phyloP scores from a whole-genome alignment of 495 filamentous ascomycete genomes.

The Hyaloscypha finlandica region DNA sequence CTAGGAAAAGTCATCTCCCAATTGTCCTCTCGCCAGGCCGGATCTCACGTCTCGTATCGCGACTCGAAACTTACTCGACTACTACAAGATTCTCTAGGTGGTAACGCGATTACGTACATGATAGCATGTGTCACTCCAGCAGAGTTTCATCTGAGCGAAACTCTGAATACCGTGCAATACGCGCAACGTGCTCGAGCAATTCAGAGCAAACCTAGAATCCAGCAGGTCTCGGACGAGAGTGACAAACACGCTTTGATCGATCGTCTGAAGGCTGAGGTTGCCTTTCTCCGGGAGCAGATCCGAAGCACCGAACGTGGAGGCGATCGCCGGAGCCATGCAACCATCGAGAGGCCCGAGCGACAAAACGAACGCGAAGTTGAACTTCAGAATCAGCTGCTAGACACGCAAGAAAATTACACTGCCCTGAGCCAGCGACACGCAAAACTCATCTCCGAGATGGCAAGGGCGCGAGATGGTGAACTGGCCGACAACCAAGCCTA shows the following conservation, averaged over 20 bases:
- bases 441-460: constrained; percentile 91
- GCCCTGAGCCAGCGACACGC: constrained; percentile 89
- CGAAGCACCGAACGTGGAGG: constrained; percentile 56
- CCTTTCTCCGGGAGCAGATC: constrained; percentile 93
- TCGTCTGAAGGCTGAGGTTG: constrained; percentile 88
- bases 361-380: constrained; percentile 85
- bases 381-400: constrained; percentile 90
- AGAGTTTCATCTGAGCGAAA: constrained; percentile 97
- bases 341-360: constrained; percentile 75
- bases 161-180: constrained; percentile 96
- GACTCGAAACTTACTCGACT: constrained; percentile 95
- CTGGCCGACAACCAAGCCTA: constrained; percentile 49
- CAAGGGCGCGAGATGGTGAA: constrained; percentile 75
- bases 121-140: constrained; percentile 97
- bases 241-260: constrained; percentile 97
- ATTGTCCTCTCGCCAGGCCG: constrained; percentile 83
- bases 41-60: constrained; percentile 95
- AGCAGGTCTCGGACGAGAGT: constrained; percentile 84
- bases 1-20: constrained; percentile 98
- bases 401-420: constrained; percentile 92
- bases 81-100: constrained; percentile 96
- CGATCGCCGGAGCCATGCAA: constrained; percentile 56
- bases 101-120: constrained; percentile 99
- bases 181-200: constrained; percentile 95
- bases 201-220: constrained; percentile 95